Evolutionary conservation across 2,329 filamentous ascomycete species (phyloP).

Genomic region (Fusarium sp.): DNA sequence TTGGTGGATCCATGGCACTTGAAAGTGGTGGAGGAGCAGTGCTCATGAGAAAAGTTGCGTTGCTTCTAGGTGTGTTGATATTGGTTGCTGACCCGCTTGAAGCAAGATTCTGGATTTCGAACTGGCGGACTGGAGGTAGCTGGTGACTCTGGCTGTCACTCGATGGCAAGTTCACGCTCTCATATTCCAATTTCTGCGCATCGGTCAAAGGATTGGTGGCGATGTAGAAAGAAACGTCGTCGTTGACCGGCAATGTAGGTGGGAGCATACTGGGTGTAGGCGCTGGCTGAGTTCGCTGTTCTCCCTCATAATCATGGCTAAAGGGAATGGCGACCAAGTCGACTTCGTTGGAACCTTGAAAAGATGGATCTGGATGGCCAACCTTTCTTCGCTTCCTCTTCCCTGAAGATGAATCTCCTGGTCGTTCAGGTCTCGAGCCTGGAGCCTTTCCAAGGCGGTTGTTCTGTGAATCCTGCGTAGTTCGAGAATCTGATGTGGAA

Average conservation of each 20-base stretch:
- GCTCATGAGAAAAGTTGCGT: conserved; percentile 39
- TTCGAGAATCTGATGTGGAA: not conserved
- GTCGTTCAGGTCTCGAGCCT: not conserved
- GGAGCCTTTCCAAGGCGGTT: not conserved
- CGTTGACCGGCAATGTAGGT: conserved; percentile 48
- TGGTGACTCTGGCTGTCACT: conserved; percentile 34
- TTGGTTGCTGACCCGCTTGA: conserved; percentile 57
- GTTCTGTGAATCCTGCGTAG: not conserved
- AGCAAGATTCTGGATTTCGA: conserved; percentile 38
- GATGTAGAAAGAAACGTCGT: conserved; percentile 54
- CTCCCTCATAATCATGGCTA: conserved; percentile 36
- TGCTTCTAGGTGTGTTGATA: conserved; percentile 55
- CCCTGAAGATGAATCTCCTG: conserved; percentile 15
- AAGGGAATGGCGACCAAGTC: conserved; percentile 48
- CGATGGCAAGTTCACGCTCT: conserved; percentile 43
- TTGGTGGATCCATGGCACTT: conserved; percentile 16
- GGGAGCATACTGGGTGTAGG: conserved; percentile 49
- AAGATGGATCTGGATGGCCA: conserved; percentile 23
- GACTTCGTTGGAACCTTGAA: conserved; percentile 46
- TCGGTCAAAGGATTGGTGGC: conserved; percentile 54
- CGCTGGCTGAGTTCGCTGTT: conserved; percentile 12
- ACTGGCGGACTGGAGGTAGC: conserved; percentile 38
- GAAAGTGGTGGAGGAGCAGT: conserved; percentile 42
- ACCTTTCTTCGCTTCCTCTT: conserved; percentile 47
- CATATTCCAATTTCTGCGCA: conserved; percentile 58